Evolutionary conservation across 352 stramenopile genomes (phyloP), one percentile per base, ranked within the genome.

Genomic region (Phytophthora sp.): DNA sequence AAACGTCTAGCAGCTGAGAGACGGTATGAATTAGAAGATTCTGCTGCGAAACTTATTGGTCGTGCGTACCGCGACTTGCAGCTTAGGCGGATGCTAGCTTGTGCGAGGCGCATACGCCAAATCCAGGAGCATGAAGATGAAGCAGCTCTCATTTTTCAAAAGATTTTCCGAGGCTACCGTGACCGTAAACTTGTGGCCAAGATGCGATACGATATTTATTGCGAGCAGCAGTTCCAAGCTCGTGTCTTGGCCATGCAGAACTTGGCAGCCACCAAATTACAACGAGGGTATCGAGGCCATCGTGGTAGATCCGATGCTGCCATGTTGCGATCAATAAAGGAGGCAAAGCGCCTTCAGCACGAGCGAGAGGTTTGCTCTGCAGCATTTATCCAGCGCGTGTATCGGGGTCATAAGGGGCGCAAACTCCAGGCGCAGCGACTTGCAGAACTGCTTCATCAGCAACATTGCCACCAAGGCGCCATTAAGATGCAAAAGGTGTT

Each of bases 311-410:
- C 51, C 0, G 82, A 92, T 45, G 74, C 67, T 3, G 57, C 77
- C 0, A 60, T 92, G 31, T 17, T 87, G 10, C 75, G 73, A 11
- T 79, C 80, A 7, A 73, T 83, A 4, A 60, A 74, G 13, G 76
- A 89, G 27, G 72, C 77, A 0, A 70, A 81, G 17, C 68, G 57
- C 11, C 67, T 67, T 5, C 81, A 90, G 26, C 27, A 56, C n/a
- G 72, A 83, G 17, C 46, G 58, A 49, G 82, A 93, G 39, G 46
- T 68, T 20, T 43, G 69, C 11, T 66, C 79, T 1, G 85, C 77
- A 4, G 31, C 65, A 15, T 78, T 84, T n/a, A 56, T 98, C 13
- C 88, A 97, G 41, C 82, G 85, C 6, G 66, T 95, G 17, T 95
- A 87, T 50, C 79, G 88, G 4, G 81, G 82, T 9, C 86, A 92